phyloP scores from a whole-genome alignment of 805 yeast genomes.

The Metschnikowia arizonensis region DNA sequence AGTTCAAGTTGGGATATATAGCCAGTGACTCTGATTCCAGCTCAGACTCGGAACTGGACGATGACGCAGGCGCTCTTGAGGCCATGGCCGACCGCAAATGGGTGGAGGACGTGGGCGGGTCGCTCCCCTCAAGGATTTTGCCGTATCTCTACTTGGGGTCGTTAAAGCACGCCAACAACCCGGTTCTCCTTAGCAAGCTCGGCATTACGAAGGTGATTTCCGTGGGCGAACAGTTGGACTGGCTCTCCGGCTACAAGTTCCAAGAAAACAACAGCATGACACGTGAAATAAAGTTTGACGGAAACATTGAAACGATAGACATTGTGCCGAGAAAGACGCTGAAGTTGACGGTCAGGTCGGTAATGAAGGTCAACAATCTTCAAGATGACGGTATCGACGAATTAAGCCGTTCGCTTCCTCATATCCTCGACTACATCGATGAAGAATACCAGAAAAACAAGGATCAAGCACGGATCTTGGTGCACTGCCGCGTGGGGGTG shows the following conservation, averaged over 20 bases:
- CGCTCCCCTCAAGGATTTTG: constrained; percentile 78
- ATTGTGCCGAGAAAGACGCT: constrained; percentile 21
- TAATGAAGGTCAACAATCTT: constrained; percentile 64
- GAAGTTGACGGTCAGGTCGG: constrained; percentile 34
- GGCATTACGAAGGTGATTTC: constrained; percentile 74
- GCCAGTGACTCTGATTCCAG: constrained; percentile 23
- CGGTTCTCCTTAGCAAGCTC: constrained; percentile 55
- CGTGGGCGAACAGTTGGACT: constrained; percentile 75
- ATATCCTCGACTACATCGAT: constrained; percentile 64
- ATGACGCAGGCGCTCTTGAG: constrained; percentile 2
- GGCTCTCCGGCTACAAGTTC: constrained; percentile 47
- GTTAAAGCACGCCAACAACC: constrained; percentile 71
- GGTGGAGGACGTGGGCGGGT: constrained; percentile 50
- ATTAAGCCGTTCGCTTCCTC: constrained; percentile 55
- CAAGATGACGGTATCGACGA: constrained; percentile 92
- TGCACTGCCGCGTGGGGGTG: constrained; percentile 95
- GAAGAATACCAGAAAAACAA: constrained; percentile 17
- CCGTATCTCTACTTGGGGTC: constrained; percentile 86
- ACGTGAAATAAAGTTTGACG: constrained; percentile 23
- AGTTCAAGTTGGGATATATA: constrained; percentile 27
- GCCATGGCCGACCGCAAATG: constrained; percentile 21
- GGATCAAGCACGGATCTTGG: constrained; percentile 40
- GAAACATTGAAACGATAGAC: constrained; percentile 30
- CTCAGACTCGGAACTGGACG: constrained; percentile 18
- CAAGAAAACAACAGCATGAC: constrained; percentile 22